These are phyloP conservation scores for Aspergillus viridinutans DNA, from an alignment of 2,329 filamentous ascomycete species.

Conservation along the genomic window DNA sequence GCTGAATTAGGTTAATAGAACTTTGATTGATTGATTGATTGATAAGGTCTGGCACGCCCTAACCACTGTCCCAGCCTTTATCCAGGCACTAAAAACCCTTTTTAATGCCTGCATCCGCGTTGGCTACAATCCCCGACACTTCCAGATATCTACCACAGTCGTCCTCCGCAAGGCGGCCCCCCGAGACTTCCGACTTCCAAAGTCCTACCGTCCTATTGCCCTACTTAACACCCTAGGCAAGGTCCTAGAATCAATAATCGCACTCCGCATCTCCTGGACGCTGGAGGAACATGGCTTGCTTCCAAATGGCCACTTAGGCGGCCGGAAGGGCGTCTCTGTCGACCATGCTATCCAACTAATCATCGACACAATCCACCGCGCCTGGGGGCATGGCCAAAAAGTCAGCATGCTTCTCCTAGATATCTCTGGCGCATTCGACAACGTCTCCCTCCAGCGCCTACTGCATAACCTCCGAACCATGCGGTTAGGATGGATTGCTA, in stretches of 20 bases:
- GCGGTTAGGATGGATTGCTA: neutral
- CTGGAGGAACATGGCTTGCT: constrained; percentile 8
- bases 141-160: constrained; percentile 2
- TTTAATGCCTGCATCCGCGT: constrained; percentile 2
- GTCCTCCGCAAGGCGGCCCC: constrained; percentile 4
- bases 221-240: constrained; percentile 13
- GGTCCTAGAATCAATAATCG: constrained; percentile 7
- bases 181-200: constrained; percentile 5
- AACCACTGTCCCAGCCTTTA: neutral
- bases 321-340: constrained; percentile 9
- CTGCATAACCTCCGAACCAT: constrained; percentile 7
- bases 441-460: constrained; percentile 7
- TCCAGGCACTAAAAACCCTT: neutral
- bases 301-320: constrained; percentile 4
- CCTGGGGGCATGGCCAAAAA: neutral
- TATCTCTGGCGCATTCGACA: constrained; percentile 10
- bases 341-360: constrained; percentile 13
- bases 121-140: constrained; percentile 5
- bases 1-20: too few relatives aligned
- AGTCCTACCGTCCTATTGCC: constrained; percentile 11
- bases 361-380: neutral
- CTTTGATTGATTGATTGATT: too few relatives aligned
- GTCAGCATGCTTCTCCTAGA: constrained; percentile 11
- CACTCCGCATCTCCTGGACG: constrained; percentile 2
- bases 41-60: neutral